These are phyloP conservation scores for Suaeda aralocaspica DNA, from an alignment of 148 eudicot species.

Conservation along the genomic window DNA sequence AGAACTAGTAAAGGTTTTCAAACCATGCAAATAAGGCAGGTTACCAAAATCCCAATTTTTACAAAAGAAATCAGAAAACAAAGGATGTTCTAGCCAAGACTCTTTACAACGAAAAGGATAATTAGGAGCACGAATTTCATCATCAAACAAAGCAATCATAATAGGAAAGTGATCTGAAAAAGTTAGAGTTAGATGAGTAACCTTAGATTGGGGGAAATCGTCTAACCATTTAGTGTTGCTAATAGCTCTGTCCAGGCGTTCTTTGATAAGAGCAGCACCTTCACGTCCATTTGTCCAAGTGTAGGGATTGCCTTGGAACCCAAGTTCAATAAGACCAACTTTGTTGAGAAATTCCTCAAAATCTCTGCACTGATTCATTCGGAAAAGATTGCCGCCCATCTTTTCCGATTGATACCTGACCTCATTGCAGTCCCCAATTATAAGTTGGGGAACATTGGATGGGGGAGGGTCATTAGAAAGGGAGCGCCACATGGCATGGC, in stretches of 20 bases:
- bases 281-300: not conserved
- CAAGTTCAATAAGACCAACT: not conserved
- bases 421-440: not conserved
- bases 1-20: no score
- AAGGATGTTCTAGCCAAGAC: not conserved
- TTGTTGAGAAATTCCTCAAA: not conserved
- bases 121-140: no score
- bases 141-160: not conserved
- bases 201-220: not conserved
- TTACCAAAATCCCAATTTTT: not conserved
- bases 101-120: not conserved
- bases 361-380: not conserved
- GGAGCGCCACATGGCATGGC: not conserved
- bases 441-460: not conserved
- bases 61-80: not conserved
- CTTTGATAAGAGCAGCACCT: not conserved
- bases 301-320: not conserved
- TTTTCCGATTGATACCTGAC: not conserved
- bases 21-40: not conserved
- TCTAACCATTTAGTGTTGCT: not conserved
- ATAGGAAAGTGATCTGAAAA: not conserved
- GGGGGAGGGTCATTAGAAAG: not conserved
- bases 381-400: not conserved
- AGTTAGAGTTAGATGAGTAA: not conserved
- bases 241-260: not conserved